A percentile compares a stretch with the other conserved stretches of the same genome.
phyloP scores from a whole-genome alignment of 2,329 filamentous ascomycete species.

The Fusarium virguliforme region DNA sequence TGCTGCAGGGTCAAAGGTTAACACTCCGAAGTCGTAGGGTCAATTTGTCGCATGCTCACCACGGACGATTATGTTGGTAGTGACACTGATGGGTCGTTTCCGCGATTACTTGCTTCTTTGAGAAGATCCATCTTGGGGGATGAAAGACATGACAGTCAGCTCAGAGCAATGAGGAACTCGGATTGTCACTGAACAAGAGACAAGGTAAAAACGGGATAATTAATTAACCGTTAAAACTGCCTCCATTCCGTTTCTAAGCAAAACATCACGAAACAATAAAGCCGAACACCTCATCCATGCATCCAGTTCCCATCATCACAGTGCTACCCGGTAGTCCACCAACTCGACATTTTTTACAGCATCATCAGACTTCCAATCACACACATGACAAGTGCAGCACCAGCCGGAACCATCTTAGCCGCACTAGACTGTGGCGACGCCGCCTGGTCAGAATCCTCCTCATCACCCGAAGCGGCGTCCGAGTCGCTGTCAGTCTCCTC shows the following conservation, averaged over 20 bases:
- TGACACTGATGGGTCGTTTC: too few species aligned
- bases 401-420: background rate
- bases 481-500: conserved; percentile 27
- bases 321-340: background rate
- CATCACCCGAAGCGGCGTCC: conserved; percentile 3
- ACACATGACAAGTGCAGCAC: conserved; percentile 34
- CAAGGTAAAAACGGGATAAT: too few species aligned
- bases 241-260: background rate
- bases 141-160: too few species aligned
- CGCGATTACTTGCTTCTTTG: too few species aligned
- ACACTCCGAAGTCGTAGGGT: background rate
- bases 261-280: background rate
- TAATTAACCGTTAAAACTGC: too few species aligned
- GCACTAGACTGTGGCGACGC: background rate
- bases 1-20: background rate
- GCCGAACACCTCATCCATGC: conserved; percentile 25
- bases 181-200: too few species aligned
- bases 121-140: too few species aligned
- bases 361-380: conserved; percentile 36
- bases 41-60: background rate
- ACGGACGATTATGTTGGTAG: too few species aligned
- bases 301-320: background rate
- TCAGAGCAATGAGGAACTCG: too few species aligned
- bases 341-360: conserved; percentile 16
- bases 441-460: background rate